These are phyloP conservation scores for Scleromitrula shiraiana DNA, from an alignment of 2,329 filamentous ascomycete genomes.

Conservation along the genomic window DNA sequence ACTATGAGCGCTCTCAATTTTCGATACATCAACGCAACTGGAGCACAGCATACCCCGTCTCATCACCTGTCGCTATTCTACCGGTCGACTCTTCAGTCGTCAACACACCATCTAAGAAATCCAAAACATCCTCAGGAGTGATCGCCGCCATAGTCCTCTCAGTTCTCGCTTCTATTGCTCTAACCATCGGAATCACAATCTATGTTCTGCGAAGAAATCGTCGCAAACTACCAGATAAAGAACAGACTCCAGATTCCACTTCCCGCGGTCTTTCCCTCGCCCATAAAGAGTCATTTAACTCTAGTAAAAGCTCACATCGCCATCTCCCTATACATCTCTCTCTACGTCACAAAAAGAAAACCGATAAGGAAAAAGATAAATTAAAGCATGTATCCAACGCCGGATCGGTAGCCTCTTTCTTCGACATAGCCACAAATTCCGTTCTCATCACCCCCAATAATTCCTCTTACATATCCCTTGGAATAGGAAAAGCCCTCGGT, in stretches of 20 bases:
- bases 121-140: neutral
- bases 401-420: slow-evolving; percentile 3
- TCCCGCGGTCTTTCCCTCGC: too few relatives aligned
- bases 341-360: neutral
- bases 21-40: slow-evolving; percentile 30
- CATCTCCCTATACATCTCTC: neutral
- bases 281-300: too few relatives aligned
- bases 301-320: neutral
- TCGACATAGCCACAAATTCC: slow-evolving; percentile 6
- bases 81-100: slow-evolving; percentile 1
- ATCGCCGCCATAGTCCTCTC: slow-evolving; percentile 3
- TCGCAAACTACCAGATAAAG: neutral
- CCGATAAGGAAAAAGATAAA: neutral
- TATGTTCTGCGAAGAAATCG: neutral
- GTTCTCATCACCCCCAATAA: slow-evolving; percentile 2
- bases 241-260: neutral
- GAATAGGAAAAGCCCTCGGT: slow-evolving; percentile 3
- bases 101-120: neutral
- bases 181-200: slow-evolving; percentile 2
- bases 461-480: neutral
- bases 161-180: slow-evolving; percentile 2
- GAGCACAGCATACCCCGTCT: slow-evolving; percentile 11
- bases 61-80: slow-evolving; percentile 17
- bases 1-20: slow-evolving; percentile 35
- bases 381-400: neutral